Evolutionary conservation across 441 rosid genomes (phyloP).

Genomic region (Adansonia rubrostipa): DNA sequence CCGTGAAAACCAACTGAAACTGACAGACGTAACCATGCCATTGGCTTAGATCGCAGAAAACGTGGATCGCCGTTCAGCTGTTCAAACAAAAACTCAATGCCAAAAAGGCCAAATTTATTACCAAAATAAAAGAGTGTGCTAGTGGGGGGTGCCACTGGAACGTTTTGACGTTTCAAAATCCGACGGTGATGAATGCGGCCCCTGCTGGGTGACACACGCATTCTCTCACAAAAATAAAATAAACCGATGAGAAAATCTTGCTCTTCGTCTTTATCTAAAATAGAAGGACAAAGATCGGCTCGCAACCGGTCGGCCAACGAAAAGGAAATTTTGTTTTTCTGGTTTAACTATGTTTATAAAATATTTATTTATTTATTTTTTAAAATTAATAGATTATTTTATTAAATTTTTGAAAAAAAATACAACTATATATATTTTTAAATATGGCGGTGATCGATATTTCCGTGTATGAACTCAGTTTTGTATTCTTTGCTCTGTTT

Average conservation of each 20-base stretch:
- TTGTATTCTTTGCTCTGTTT: background rate
- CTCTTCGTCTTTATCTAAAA: background rate
- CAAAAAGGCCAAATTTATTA: background rate
- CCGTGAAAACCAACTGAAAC: no score
- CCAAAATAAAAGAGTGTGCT: background rate
- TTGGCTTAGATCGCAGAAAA: no score
- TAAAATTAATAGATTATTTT: no score
- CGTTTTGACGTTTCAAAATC: background rate
- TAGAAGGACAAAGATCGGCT: constrained; percentile 23
- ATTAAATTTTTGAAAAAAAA: background rate
- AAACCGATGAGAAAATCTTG: background rate
- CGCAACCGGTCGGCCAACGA: background rate
- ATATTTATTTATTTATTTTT: no score
- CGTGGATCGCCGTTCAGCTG: constrained; percentile 37
- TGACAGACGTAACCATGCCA: no score
- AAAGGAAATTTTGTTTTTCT: background rate
- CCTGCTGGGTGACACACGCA: constrained; percentile 2
- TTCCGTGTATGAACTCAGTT: background rate
- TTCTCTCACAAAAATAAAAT: background rate
- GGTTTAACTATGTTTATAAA: background rate
- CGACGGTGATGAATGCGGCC: constrained; percentile 26
- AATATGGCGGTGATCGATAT: background rate
- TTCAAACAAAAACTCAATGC: background rate
- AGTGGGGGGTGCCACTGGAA: background rate
- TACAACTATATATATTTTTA: background rate